Percentiles rank a stretch among this genome's conserved stretches.
These are phyloP conservation scores for Penicillium sp. DNA, from an alignment of 2,329 filamentous ascomycete genomes.

Conservation along the genomic window DNA sequence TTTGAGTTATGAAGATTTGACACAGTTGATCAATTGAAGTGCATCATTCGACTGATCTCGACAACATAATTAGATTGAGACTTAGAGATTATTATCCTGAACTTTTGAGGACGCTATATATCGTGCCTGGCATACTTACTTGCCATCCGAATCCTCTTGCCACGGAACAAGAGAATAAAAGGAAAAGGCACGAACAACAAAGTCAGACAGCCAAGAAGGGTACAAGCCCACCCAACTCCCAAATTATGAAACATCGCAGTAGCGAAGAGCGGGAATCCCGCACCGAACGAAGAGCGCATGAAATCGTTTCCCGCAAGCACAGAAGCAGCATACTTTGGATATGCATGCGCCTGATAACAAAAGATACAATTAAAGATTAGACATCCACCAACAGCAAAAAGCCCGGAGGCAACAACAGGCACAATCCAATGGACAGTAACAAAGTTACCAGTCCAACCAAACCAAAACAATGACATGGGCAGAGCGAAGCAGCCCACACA, in stretches of 20 bases:
- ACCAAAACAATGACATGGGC: conserved; percentile 68
- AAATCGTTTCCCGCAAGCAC: conserved; percentile 74
- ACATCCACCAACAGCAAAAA: conserved; percentile 71
- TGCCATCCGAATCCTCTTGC: conserved; percentile 19
- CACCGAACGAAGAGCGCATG: conserved; percentile 60
- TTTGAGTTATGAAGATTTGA: no score
- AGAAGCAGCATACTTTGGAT: conserved; percentile 69
- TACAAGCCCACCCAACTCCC: conserved; percentile 33
- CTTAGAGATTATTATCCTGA: no score
- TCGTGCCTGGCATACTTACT: conserved; percentile 26
- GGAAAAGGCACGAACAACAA: conserved; percentile 42
- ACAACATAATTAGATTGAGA: no score
- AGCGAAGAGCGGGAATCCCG: conserved; percentile 32
- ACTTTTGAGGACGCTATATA: conserved; percentile 4
- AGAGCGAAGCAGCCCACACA: conserved; percentile 60
- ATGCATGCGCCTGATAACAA: conserved; percentile 72
- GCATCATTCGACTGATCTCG: no score
- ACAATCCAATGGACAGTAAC: conserved; percentile 64
- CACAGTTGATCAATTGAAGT: no score
- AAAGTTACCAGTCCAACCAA: conserved; percentile 65
- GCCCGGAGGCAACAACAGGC: conserved; percentile 62
- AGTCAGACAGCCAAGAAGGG: conserved; percentile 30
- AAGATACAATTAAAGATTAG: conserved; percentile 72
- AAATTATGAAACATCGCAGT: conserved; percentile 37
- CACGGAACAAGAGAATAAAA: conserved; percentile 29